These are phyloP conservation scores for Sugiyamaella valdiviana DNA, from an alignment of 805 yeast genomes.

Conservation along the genomic window DNA sequence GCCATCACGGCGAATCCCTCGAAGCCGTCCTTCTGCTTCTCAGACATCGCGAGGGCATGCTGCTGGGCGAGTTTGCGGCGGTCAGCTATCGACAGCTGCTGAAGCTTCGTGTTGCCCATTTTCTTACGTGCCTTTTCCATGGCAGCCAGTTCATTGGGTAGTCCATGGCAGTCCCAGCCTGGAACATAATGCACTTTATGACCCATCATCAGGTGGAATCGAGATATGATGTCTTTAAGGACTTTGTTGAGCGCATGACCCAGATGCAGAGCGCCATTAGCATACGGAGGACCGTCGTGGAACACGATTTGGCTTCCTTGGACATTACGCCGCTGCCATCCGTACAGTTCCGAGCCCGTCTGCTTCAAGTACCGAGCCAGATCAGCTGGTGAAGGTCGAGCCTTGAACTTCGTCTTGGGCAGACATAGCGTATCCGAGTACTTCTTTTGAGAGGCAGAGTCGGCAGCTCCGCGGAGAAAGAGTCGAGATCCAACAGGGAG, in stretches of 20 bases:
- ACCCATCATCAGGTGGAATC: conserved; percentile 61
- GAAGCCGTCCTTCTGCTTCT: conserved; percentile 58
- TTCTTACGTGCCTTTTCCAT: conserved; percentile 40
- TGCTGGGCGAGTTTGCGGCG: conserved; percentile 58
- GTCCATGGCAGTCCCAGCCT: conserved; percentile 99
- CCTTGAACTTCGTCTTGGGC: conserved; percentile 17
- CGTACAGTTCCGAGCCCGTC: conserved; percentile 46
- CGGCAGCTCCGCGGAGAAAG: neutral
- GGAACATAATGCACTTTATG: conserved; percentile 67
- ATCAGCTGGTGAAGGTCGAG: conserved; percentile 10
- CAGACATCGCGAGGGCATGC: conserved; percentile 65
- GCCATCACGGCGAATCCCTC: conserved; percentile 72
- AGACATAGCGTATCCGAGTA: conserved; percentile 17
- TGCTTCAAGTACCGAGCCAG: conserved; percentile 4
- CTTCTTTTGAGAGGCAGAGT: conserved; percentile 7
- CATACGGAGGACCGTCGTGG: conserved; percentile 99
- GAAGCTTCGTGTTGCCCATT: conserved; percentile 27
- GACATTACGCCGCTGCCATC: conserved; percentile 45
- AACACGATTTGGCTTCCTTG: conserved; percentile 42
- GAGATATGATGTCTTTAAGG: conserved; percentile 74
- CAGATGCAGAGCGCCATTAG: conserved; percentile 91
- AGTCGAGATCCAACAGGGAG: too few relatives aligned
- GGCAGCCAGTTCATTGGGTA: conserved; percentile 91
- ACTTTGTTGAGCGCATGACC: conserved; percentile 88
- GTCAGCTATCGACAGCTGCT: conserved; percentile 39